Base-by-base conservation (phyloP, 2,329 filamentous ascomycete species). In the Ophiocordyceps camponoti-rufipedis region DNA sequence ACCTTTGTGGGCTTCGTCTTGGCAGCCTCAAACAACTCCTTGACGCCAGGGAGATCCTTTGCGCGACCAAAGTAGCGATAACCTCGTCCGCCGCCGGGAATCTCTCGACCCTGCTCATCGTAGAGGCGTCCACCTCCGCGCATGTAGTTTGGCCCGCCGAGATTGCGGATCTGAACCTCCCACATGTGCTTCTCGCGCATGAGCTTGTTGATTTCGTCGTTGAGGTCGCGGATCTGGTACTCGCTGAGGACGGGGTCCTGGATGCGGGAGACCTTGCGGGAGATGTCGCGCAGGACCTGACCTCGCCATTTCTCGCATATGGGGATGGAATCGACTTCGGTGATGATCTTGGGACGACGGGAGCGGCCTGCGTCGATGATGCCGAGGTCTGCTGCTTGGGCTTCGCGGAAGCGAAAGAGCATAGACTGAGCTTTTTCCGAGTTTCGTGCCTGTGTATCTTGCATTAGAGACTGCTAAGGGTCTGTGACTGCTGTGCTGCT, bases 121-220 rank as follows among this genome's bases (percentile, higher is more conserved):
- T 83, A 85, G 43, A 84, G 71, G 51, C 78, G 77, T 29, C 71
- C 78, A 0, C 72, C 75, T 5, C 76, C 75, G 29, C 87, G 74
- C 82, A 91, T 94, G 62, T 96, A 98, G 64, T 96, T 96, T 29
- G 91, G 91, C 2, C 91, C 91, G n/a, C 91, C 91, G 23, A 96
- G 62, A 56, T 94, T 93, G 48, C 88, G 76, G 54, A 98, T 95
- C 65, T 95, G 87, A 54, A 91, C 78, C 70, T 98, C 91, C 91
- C 91, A 98, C 75, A 94, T 88, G 73, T 93, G 87, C 66, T 98
- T 98, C 69, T 98, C 91, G 51, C 87, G 80, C 85, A 98, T 95
- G 50, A 94, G 74, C 67, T 94, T 94, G 71, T 98, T 98, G 71
- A 98, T 94, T 66, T 98, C 91, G 63, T 98, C 91, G 68, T 98